These are phyloP conservation scores for Ophiostoma sp. DNA, from an alignment of 2,329 filamentous ascomycete genomes.

Conservation along the genomic window DNA sequence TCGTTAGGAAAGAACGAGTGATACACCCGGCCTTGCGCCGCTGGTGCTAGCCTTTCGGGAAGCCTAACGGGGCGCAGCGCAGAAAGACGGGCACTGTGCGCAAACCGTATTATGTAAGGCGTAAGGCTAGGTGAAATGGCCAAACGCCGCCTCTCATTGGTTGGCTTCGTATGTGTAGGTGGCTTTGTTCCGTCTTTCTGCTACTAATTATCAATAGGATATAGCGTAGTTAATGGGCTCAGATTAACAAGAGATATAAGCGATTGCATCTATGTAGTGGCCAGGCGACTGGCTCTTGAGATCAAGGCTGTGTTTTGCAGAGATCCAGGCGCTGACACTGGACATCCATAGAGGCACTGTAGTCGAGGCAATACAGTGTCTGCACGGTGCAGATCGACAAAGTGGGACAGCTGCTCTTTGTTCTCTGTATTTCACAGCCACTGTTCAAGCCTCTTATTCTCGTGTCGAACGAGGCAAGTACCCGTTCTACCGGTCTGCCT, in stretches of 20 bases:
- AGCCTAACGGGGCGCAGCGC: constrained; percentile 22
- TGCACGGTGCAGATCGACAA: neutral
- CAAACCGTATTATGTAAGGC: neutral
- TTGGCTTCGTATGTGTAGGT: neutral
- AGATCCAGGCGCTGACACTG: too few species aligned
- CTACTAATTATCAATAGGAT: too few species aligned
- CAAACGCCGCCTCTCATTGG: neutral
- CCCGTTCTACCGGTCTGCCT: neutral
- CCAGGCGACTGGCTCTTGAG: too few species aligned
- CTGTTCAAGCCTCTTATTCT: neutral
- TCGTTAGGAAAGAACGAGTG: neutral
- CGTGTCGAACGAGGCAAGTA: neutral
- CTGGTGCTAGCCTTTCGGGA: constrained; percentile 8
- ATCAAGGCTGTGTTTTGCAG: too few species aligned
- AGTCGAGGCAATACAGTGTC: neutral
- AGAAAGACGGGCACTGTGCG: neutral
- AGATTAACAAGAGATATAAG: too few species aligned
- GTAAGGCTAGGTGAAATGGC: neutral
- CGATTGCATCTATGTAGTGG: too few species aligned
- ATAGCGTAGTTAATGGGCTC: too few species aligned
- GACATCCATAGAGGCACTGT: too few species aligned
- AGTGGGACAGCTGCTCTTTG: neutral
- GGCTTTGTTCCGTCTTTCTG: too few species aligned
- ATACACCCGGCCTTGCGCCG: neutral
- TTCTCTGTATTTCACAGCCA: neutral